These are phyloP conservation scores for Calocybe cyanea DNA, from an alignment of 768 basidiomycete species.

Conservation along the genomic window DNA sequence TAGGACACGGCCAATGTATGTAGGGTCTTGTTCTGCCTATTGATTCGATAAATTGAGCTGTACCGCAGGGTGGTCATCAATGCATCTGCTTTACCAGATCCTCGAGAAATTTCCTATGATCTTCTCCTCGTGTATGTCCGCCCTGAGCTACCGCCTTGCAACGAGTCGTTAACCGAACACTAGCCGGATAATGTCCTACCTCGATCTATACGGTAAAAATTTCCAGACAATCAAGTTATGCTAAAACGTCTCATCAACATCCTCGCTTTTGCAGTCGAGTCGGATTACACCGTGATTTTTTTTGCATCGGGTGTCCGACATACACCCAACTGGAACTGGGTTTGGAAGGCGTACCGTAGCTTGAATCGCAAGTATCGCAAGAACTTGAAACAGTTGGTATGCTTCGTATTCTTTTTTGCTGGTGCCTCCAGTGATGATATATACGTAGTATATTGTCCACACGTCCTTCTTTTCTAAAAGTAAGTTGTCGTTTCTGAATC, in stretches of 20 bases:
- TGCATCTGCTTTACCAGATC: constrained; percentile 81
- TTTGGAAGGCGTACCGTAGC: constrained; percentile 87
- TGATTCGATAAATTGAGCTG: constrained; percentile 9
- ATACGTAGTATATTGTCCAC: constrained; percentile 73
- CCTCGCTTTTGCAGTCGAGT: constrained; percentile 55
- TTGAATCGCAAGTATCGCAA: constrained; percentile 82
- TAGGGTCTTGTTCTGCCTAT: constrained; percentile 14
- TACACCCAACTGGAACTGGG: constrained; percentile 84
- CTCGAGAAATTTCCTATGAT: constrained; percentile 73
- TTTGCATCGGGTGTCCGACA: constrained; percentile 77
- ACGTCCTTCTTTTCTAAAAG: constrained; percentile 88
- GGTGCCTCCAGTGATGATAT: neutral
- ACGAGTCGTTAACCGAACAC: constrained; percentile 4
- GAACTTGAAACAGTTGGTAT: constrained; percentile 77
- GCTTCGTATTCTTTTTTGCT: constrained; percentile 20
- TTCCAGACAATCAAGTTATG: too few relatives aligned
- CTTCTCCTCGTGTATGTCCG: constrained; percentile 61
- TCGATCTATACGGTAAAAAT: constrained; percentile 71
- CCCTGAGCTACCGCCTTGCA: constrained; percentile 7
- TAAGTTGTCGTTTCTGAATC: constrained; percentile 28
- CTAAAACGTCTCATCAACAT: too few relatives aligned
- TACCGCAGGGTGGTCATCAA: constrained; percentile 71
- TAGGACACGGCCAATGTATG: constrained; percentile 86
- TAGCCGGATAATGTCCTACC: constrained; percentile 74
- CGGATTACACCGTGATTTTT: constrained; percentile 85